These are phyloP conservation scores for Tolypocladium album DNA, from an alignment of 2,329 filamentous ascomycete genomes.

Conservation along the genomic window DNA sequence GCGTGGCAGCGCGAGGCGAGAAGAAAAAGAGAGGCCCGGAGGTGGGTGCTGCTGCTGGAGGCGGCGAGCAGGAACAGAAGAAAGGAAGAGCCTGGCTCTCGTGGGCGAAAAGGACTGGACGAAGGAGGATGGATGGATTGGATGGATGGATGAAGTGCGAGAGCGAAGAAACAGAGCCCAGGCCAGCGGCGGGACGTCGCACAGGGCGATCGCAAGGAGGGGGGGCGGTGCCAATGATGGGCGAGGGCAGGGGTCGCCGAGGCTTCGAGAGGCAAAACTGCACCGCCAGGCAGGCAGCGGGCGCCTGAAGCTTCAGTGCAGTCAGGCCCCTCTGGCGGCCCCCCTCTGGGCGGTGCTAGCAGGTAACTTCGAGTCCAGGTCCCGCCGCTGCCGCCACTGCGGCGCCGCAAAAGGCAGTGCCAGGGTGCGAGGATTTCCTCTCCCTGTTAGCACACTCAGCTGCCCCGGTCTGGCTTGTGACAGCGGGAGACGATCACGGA, in stretches of 20 bases:
- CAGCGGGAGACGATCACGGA: not conserved
- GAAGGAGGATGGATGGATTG: conserved; percentile 1
- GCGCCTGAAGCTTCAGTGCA: not conserved
- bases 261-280: not conserved
- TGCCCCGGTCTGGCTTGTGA: not conserved
- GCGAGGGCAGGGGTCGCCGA: not conserved
- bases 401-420: not conserved
- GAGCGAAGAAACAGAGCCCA: not conserved
- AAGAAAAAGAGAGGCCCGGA: conserved; percentile 3
- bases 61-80: not conserved
- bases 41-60: not conserved
- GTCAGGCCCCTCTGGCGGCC: not conserved
- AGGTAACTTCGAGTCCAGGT: not conserved
- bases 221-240: not conserved
- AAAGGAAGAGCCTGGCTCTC: conserved; percentile 1
- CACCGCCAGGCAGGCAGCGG: not conserved
- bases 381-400: not conserved
- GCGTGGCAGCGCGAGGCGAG: conserved; percentile 8
- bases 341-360: not conserved
- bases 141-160: not conserved
- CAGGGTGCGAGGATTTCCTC: not conserved
- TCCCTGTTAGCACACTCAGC: not conserved
- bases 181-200: not conserved
- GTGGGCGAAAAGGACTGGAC: conserved; percentile 2
- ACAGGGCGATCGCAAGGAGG: conserved; percentile 3